Evolutionary conservation across 2,329 filamentous ascomycete species (phyloP).

Genomic region (Ceratocystis cubensis): DNA sequence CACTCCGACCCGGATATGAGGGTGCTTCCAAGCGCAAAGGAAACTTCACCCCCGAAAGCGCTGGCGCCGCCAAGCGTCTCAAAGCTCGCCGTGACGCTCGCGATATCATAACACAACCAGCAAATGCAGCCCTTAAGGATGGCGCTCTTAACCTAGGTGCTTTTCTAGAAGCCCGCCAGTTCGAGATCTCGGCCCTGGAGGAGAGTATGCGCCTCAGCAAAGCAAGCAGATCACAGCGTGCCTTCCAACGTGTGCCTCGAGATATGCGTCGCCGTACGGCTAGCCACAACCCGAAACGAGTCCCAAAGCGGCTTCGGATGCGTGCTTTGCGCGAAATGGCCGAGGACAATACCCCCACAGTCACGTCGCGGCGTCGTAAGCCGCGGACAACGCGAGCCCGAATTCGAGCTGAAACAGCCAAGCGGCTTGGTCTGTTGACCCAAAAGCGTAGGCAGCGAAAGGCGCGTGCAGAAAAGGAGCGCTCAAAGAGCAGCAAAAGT

Average conservation of each 20-base stretch:
- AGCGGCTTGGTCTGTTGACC: slow-evolving; percentile 52
- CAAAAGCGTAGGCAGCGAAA: slow-evolving; percentile 40
- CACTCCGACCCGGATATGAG: slow-evolving; percentile 17
- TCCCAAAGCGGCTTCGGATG: slow-evolving; percentile 62
- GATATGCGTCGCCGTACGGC: slow-evolving; percentile 76
- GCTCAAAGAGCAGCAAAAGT: slow-evolving; percentile 26
- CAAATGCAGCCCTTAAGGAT: slow-evolving; percentile 43
- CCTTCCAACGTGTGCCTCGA: slow-evolving; percentile 83
- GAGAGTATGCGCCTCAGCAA: slow-evolving; percentile 68
- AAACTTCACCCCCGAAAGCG: slow-evolving; percentile 7
- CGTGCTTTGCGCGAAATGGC: slow-evolving; percentile 63
- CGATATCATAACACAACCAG: slow-evolving; percentile 38
- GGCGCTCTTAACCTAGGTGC: slow-evolving; percentile 76
- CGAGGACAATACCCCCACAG: slow-evolving; percentile 81
- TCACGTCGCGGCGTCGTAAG: slow-evolving; percentile 52
- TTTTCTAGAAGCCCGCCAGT: slow-evolving; percentile 76
- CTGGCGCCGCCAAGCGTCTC: slow-evolving; percentile 31
- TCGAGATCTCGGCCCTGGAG: slow-evolving; percentile 77
- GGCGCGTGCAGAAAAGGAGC: slow-evolving; percentile 27
- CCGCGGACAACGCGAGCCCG: slow-evolving; percentile 45
- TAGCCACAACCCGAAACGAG: slow-evolving; percentile 85
- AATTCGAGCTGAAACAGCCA: slow-evolving; percentile 63
- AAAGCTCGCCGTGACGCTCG: slow-evolving; percentile 36
- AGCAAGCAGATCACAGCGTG: slow-evolving; percentile 48
- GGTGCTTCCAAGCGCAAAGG: slow-evolving; percentile 13